Evolutionary conservation across 768 basidiomycete genomes (phyloP), one percentile per base, ranked within the genome.

Genomic region (Amanita brunnescens): DNA sequence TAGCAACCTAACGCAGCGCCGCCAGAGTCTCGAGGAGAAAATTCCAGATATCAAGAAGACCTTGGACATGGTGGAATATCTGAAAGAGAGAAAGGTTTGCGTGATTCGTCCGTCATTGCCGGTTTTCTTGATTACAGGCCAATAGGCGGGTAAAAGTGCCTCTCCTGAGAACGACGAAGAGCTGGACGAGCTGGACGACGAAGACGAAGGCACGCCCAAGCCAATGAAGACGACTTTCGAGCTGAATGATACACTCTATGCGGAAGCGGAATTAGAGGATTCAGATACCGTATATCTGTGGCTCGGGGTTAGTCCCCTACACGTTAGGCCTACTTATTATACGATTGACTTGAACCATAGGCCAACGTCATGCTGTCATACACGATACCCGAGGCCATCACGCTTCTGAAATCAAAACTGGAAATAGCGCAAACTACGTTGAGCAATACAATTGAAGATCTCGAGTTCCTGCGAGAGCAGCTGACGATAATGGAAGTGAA

Each of bases 351-450:
- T 14, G 3, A 12, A 18, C 20, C 32, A 8, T 56, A 98, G 95
- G 96, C 96, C 6, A 97, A 97, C 56, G 91, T 94, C 2, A 97
- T 98, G 95, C 74, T 99, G 1, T 89, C 92, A 0, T 99, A 99
- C 71, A 87, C 86, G 55, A 69, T 95, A 21, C 76, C 80, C 1
- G 81, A 79, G 13, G 96, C 96, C 1, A 77, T 86, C 51, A 64
- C 75, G 1, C 77, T 98, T 6, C 71, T 99, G 0, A 67, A 75
- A 50, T 76, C 79, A 21, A 97, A 97, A 67, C 79, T 94, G 24
- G 66, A 71, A 0, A 73, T 77, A 0, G 94, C 94, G 0, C 78
- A 89, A 61, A 69, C 68, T 10, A 79, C 73, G 51, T 68, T 95
- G 46, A 61, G 71, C 23, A 82, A 83, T 62, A 81, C 85, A 0